Evolutionary conservation across 345 rosid species (phyloP), one percentile per base, ranked within the genome.

Genomic region (Cardamine chenopodiifolia): DNA sequence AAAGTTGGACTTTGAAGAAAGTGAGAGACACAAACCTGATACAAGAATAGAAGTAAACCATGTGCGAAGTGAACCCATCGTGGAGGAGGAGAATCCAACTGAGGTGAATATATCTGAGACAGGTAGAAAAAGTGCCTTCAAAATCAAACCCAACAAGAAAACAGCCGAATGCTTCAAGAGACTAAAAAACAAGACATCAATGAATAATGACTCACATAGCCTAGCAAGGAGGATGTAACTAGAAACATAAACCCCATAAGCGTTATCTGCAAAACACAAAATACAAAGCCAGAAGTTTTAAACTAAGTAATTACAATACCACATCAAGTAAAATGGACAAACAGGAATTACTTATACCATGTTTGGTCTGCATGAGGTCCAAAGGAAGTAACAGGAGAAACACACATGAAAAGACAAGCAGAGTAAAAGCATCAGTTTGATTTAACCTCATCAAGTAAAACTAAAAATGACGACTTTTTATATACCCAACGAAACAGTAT

Each of bases 1-100:
- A 40, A 34, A 25, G 54, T 9, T 13, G 7, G 13, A 58, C 17
- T 48, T 23, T 22, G 12, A 15, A 47, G 62, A 42, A 14, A 22
- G 40, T 28, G 79, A 28, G 47, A 66, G 71, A 71, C 40, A 50
- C 74, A 54, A 50, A 92, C 99, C 97, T 95, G 99, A 82, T 95
- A 95, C 62, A 95, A 82, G 80, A 95, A 95, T 68, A 95, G 82
- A 80, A 95, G 97, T 68, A 95, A 76, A 62, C 99, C 99, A 63
- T 92, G 99, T 0, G 93, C 96, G 45, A 95, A 88, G 80, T 89
- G 90, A 83, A 95, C 97, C 99, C 99, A 95, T 78, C 98, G 86
- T 23, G 99, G 99, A 19, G 99, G 97, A 58, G 97, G 81, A 39
- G 96, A 84, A 82, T 95, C 97, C 85, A 95, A 79, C 40, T 75